These are phyloP conservation scores for Digitaria exilis DNA, from an alignment of 202 grass and related monocot genomes.

Conservation along the genomic window DNA sequence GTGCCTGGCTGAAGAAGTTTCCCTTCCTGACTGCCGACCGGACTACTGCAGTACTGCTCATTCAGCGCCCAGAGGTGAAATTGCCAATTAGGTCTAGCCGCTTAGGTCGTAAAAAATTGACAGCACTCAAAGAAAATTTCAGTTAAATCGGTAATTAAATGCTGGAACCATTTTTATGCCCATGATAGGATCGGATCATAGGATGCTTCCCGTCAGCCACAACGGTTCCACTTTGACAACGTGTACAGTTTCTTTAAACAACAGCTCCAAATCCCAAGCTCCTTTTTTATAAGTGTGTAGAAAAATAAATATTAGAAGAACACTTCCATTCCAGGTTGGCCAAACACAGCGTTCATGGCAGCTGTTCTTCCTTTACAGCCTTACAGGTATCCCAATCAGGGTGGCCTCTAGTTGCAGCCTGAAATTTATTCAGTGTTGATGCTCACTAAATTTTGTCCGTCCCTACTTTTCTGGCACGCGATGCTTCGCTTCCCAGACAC, in stretches of 20 bases:
- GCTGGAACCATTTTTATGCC: neutral
- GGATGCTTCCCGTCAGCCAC: slow-evolving; percentile 5
- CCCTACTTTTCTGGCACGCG: neutral
- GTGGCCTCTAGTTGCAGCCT: neutral
- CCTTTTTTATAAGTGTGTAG: neutral
- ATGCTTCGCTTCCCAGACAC: slow-evolving; percentile 10
- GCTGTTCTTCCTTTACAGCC: slow-evolving; percentile 14
- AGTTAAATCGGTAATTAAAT: neutral
- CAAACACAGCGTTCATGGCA: slow-evolving; percentile 3
- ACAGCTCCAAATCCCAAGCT: neutral
- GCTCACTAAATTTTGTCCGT: neutral
- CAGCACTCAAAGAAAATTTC: neutral
- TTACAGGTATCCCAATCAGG: neutral
- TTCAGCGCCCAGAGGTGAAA: neutral
- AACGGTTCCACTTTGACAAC: neutral
- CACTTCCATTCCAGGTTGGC: neutral
- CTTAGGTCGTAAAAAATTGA: neutral
- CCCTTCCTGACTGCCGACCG: too few relatives aligned
- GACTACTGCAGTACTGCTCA: too few relatives aligned
- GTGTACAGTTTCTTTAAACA: neutral
- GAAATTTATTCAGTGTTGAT: neutral
- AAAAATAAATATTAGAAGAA: neutral
- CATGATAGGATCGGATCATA: neutral
- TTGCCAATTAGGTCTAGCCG: neutral
- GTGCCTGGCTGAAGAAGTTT: too few relatives aligned